Conservation (phyloP, 768 basidiomycete genomes). For the Daedalea quercina region DNA sequence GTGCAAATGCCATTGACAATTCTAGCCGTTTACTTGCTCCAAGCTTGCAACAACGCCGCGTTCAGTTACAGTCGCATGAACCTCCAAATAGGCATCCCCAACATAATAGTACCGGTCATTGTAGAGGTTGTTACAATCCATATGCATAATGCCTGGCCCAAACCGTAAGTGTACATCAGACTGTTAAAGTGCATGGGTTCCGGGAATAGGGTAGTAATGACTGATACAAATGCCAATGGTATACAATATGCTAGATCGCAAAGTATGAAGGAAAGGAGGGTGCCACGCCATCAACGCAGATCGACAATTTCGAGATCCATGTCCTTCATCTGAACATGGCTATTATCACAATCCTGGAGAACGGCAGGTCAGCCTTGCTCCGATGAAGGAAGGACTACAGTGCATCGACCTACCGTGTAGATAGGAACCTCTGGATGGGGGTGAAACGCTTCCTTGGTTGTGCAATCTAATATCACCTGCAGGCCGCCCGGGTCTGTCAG, state of each 20-base stretch:
- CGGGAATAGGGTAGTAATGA: background rate
- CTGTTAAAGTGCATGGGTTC: background rate
- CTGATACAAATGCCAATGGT: slow-evolving; percentile 1
- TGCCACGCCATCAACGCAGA: slow-evolving; percentile 40
- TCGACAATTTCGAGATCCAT: slow-evolving; percentile 79
- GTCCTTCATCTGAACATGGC: slow-evolving; percentile 77
- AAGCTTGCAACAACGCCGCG: too few relatives aligned
- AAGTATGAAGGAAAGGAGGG: background rate
- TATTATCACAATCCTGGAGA: slow-evolving; percentile 72
- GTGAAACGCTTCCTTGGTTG: slow-evolving; percentile 73
- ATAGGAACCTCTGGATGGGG: slow-evolving; percentile 80
- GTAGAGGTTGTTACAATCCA: background rate
- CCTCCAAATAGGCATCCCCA: too few relatives aligned
- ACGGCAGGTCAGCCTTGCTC: background rate
- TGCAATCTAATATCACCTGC: slow-evolving; percentile 61
- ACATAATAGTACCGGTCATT: too few relatives aligned
- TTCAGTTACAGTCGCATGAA: too few relatives aligned
- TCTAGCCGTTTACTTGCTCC: too few relatives aligned
- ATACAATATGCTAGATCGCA: background rate
- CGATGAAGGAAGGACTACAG: background rate
- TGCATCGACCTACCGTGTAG: slow-evolving; percentile 62
- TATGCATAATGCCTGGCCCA: background rate
- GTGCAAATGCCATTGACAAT: too few relatives aligned
- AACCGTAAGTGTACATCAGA: background rate
- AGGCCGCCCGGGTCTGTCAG: slow-evolving; percentile 85